phyloP scores from a whole-genome alignment of 2,329 filamentous ascomycete species.

The Lasiodiplodia gonubiensis region DNA sequence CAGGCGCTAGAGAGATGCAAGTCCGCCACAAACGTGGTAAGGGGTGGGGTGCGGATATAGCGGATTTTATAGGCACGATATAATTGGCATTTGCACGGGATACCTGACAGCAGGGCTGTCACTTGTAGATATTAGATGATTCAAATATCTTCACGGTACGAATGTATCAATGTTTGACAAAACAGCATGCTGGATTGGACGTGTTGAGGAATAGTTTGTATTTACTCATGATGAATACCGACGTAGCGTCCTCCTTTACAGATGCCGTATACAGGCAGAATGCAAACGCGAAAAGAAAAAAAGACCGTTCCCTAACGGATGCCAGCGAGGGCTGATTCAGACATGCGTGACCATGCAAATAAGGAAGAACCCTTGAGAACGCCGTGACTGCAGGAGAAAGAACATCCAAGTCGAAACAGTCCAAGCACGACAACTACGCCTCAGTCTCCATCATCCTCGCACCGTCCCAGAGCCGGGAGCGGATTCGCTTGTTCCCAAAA shows the following conservation, averaged over 20 bases:
- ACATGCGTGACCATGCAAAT: not conserved
- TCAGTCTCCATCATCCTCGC: not conserved
- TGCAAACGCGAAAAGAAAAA: not conserved
- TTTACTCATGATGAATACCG: not conserved
- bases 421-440: no score
- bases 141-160: not conserved
- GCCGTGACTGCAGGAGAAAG: not conserved
- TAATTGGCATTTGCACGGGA: constrained; percentile 1
- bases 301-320: not conserved
- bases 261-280: not conserved
- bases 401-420: no score
- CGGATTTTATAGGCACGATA: not conserved
- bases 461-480: not conserved
- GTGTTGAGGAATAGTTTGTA: not conserved
- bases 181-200: not conserved
- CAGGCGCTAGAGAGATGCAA: constrained; percentile 48
- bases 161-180: not conserved
- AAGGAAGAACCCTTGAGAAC: not conserved
- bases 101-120: constrained; percentile 23
- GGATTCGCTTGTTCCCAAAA: not conserved
- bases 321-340: not conserved
- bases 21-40: not conserved
- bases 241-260: not conserved
- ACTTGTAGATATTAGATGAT: constrained; percentile 14
- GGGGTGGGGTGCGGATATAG: no score